These are phyloP conservation scores for Serpula lacrymans DNA, from an alignment of 768 basidiomycete genomes.

Conservation along the genomic window DNA sequence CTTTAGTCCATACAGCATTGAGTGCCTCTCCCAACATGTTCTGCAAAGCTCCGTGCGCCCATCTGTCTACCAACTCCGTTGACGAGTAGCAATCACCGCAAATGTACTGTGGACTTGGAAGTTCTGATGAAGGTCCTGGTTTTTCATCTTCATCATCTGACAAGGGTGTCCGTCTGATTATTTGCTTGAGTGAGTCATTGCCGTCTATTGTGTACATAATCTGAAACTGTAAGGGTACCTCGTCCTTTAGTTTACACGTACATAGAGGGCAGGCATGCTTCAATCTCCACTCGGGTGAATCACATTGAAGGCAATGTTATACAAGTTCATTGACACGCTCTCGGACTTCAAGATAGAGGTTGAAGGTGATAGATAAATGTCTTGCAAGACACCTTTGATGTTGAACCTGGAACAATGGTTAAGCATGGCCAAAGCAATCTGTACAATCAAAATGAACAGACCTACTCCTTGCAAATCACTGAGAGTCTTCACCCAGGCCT, in stretches of 20 bases:
- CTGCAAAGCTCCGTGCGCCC: not conserved
- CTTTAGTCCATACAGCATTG: not conserved
- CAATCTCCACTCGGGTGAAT: slow-evolving; percentile 5
- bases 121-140: not conserved
- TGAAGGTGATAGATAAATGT: slow-evolving; percentile 23
- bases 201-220: slow-evolving; percentile 10
- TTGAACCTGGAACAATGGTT: not conserved
- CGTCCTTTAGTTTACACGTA: slow-evolving; percentile 2
- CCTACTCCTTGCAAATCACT: slow-evolving; percentile 15
- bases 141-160: not conserved
- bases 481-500: slow-evolving; percentile 16
- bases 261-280: slow-evolving; percentile 9
- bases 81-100: not conserved
- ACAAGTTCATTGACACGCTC: slow-evolving; percentile 9
- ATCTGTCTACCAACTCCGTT: not conserved
- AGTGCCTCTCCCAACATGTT: not conserved
- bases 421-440: not conserved
- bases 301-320: slow-evolving; percentile 7
- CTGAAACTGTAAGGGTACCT: slow-evolving; percentile 2
- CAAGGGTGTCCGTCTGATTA: not conserved
- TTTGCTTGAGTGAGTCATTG: slow-evolving; percentile 3
- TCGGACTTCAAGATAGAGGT: slow-evolving; percentile 23
- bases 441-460: not conserved
- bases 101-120: not conserved
- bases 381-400: slow-evolving; percentile 7